Percentiles rank a stretch among this genome's conserved stretches.
phyloP scores from a whole-genome alignment of 2,329 filamentous ascomycete genomes.

The Eurotiales sp. region DNA sequence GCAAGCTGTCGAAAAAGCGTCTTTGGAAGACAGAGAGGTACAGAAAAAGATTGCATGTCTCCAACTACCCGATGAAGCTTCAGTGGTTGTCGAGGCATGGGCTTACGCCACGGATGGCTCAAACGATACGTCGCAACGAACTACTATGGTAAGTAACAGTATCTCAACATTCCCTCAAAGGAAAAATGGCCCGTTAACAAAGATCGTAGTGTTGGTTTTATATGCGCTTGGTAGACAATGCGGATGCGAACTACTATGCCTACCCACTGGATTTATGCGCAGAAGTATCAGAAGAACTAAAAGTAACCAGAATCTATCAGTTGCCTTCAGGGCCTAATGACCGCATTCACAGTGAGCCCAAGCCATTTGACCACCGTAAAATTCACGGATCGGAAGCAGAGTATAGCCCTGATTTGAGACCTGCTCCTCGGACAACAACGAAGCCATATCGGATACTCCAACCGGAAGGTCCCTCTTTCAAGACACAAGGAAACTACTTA shows the following conservation, averaged over 20 bases:
- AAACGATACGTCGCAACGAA: constrained; percentile 4
- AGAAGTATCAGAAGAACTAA: constrained; percentile 49
- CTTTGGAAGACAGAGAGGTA: background rate
- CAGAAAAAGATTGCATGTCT: background rate
- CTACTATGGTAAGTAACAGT: background rate
- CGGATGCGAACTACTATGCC: constrained; percentile 55
- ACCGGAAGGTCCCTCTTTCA: constrained; percentile 63
- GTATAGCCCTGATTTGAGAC: constrained; percentile 31
- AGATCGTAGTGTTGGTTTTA: constrained; percentile 38
- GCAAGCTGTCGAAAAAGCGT: background rate
- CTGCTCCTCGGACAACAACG: constrained; percentile 27
- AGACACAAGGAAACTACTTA: constrained; percentile 40
- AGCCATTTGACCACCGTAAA: constrained; percentile 40
- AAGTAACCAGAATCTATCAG: constrained; percentile 50
- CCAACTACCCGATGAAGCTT: background rate
- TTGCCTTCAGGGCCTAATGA: constrained; percentile 42
- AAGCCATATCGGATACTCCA: constrained; percentile 69
- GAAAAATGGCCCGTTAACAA: too few relatives aligned
- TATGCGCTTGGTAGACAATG: constrained; percentile 38
- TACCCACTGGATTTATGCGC: constrained; percentile 54
- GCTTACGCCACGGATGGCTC: constrained; percentile 2
- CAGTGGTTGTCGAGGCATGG: constrained; percentile 1
- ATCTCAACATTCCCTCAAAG: too few relatives aligned
- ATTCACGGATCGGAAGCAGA: constrained; percentile 34
- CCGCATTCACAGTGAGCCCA: constrained; percentile 13